Percentiles rank a stretch among this genome's conserved stretches.
phyloP scores from a whole-genome alignment of 2,329 filamentous ascomycete species.

The Claviceps pazoutovae region DNA sequence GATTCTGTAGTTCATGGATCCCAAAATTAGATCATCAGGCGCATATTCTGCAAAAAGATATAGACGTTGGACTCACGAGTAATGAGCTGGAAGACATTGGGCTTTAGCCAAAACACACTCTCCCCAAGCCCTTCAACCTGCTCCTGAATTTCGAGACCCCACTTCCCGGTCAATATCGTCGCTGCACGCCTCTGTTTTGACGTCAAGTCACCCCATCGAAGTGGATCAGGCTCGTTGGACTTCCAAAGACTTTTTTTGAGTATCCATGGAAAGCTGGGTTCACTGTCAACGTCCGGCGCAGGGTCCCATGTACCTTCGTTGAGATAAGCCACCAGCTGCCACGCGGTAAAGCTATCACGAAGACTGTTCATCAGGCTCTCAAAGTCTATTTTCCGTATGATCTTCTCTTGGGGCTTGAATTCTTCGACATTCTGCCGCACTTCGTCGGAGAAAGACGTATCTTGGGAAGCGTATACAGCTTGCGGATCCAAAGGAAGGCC shows the following conservation, averaged over 20 bases:
- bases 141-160: slow-evolving; percentile 35
- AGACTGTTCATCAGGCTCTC: slow-evolving; percentile 25
- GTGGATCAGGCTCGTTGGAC: slow-evolving; percentile 15
- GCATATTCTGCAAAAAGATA: background rate
- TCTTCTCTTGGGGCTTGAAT: slow-evolving; percentile 28
- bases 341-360: slow-evolving; percentile 29
- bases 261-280: slow-evolving; percentile 27
- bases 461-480: slow-evolving; percentile 13
- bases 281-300: background rate
- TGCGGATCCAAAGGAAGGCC: slow-evolving; percentile 17
- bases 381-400: slow-evolving; percentile 27
- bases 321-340: slow-evolving; percentile 33
- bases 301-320: slow-evolving; percentile 3
- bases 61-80: slow-evolving; percentile 23
- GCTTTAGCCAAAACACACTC: slow-evolving; percentile 24
- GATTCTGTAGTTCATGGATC: slow-evolving; percentile 5
- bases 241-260: slow-evolving; percentile 27
- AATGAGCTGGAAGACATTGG: slow-evolving; percentile 29
- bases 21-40: background rate
- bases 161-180: slow-evolving; percentile 32
- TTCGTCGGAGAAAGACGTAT: slow-evolving; percentile 18
- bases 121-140: slow-evolving; percentile 28
- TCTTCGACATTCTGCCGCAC: slow-evolving; percentile 32
- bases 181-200: slow-evolving; percentile 28
- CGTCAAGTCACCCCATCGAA: slow-evolving; percentile 7